Evolutionary conservation across 768 basidiomycete genomes (phyloP).

Genomic region (Kwoniella shandongensis): DNA sequence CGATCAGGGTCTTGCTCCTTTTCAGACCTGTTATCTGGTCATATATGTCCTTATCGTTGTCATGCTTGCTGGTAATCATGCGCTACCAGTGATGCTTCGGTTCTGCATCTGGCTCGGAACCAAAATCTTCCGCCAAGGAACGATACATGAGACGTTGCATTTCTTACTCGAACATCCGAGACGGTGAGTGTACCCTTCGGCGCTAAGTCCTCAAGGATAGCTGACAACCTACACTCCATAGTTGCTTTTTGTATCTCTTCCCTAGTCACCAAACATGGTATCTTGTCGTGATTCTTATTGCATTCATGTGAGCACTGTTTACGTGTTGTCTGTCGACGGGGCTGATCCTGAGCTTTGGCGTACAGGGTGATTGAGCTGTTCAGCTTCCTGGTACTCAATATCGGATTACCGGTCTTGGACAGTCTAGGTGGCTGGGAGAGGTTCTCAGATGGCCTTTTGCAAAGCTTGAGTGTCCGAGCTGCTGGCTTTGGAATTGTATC

Average conservation of each 20-base stretch:
- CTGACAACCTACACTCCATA: no score
- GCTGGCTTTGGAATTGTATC: conserved; percentile 45
- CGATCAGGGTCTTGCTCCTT: conserved; percentile 42
- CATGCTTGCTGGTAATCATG: conserved; percentile 47
- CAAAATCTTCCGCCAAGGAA: conserved; percentile 33
- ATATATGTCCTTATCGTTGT: conserved; percentile 37
- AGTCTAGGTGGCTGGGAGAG: conserved; percentile 25
- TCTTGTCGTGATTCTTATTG: conserved; percentile 28
- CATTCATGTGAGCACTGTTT: conserved; percentile 47
- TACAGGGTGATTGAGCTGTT: conserved; percentile 35
- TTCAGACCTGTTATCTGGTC: conserved; percentile 35
- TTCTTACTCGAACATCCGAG: conserved; percentile 49
- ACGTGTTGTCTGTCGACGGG: no score
- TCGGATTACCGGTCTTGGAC: conserved; percentile 33
- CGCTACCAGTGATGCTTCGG: conserved; percentile 45
- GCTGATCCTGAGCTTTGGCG: no score
- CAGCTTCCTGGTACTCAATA: conserved; percentile 43
- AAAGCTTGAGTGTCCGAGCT: conserved; percentile 42
- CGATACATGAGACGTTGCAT: conserved; percentile 43
- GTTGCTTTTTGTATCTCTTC: conserved; percentile 50
- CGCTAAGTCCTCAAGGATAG: no score
- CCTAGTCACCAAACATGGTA: conserved; percentile 52
- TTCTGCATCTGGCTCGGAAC: conserved; percentile 45
- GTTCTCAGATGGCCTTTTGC: conserved; percentile 43
- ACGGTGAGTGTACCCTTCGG: conserved; percentile 30